Percentiles rank a stretch among this genome's conserved stretches.
Evolutionary conservation across 345 rosid species (phyloP).

Genomic region (Salix purpurea): DNA sequence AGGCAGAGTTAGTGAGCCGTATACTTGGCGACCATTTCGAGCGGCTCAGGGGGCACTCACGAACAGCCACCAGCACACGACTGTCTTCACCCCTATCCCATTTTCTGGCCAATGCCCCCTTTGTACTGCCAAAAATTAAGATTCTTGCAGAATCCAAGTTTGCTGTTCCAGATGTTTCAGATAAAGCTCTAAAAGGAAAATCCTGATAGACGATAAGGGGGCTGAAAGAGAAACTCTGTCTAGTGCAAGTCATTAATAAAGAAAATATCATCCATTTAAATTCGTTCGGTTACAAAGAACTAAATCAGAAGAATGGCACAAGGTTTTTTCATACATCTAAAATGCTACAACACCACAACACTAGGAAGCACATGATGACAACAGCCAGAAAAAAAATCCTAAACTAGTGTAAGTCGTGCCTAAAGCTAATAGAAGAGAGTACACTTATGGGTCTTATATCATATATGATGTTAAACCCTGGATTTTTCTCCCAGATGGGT

Average conservation of each 20-base stretch:
- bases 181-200: background rate
- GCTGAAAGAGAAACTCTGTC: too few relatives aligned
- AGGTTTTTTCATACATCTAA: constrained; percentile 14
- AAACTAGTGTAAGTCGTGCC: constrained; percentile 28
- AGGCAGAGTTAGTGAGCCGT: too few relatives aligned
- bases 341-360: constrained; percentile 17
- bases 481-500: constrained; percentile 2
- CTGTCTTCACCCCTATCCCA: too few relatives aligned
- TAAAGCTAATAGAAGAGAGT: constrained; percentile 18
- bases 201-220: background rate
- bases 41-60: too few relatives aligned
- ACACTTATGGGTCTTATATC: constrained; percentile 20
- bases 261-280: constrained; percentile 14
- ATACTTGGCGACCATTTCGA: too few relatives aligned
- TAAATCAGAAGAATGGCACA: constrained; percentile 26
- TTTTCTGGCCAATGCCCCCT: too few relatives aligned
- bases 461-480: constrained; percentile 21
- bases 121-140: too few relatives aligned
- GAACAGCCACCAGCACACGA: too few relatives aligned
- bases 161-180: background rate
- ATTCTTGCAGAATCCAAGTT: too few relatives aligned
- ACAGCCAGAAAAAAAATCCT: constrained; percentile 17
- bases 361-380: constrained; percentile 19
- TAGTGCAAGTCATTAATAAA: background rate
- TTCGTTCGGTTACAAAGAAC: constrained; percentile 16